These are phyloP conservation scores for Pleurotus ostreatus DNA, from an alignment of 768 basidiomycete species.

Conservation along the genomic window DNA sequence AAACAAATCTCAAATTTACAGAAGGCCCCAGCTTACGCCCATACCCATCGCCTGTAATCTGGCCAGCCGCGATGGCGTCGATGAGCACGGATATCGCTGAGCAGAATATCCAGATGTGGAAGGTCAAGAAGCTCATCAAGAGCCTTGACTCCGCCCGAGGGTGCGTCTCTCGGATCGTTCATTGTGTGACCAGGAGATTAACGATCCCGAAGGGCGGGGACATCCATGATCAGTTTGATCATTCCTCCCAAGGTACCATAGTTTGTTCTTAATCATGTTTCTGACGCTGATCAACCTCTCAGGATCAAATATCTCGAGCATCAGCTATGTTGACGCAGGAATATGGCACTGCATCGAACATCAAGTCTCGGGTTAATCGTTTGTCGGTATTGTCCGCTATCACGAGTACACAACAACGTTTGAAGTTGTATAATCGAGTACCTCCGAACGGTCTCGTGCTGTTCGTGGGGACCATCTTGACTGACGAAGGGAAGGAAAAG, in stretches of 20 bases:
- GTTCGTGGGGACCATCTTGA: conserved; percentile 96
- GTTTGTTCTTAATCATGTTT: conserved; percentile 6
- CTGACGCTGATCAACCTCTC: not conserved
- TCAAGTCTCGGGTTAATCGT: conserved; percentile 98
- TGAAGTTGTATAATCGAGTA: conserved; percentile 95
- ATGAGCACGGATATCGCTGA: conserved; percentile 87
- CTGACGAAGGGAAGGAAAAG: conserved; percentile 99
- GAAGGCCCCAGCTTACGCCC: conserved; percentile 21
- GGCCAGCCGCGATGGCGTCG: conserved; percentile 30
- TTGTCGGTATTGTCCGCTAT: conserved; percentile 97
- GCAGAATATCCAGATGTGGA: conserved; percentile 97
- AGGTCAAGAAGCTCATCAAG: conserved; percentile 99
- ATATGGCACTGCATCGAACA: conserved; percentile 98
- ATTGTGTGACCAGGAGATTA: conserved; percentile 7
- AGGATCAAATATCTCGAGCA: conserved; percentile 94
- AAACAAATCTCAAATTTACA: not conserved
- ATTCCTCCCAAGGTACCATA: conserved; percentile 82
- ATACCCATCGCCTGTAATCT: not conserved
- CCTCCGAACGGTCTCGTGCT: conserved; percentile 96
- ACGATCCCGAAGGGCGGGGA: conserved; percentile 74
- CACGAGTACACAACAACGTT: conserved; percentile 94
- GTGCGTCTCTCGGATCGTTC: conserved; percentile 34
- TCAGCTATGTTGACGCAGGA: conserved; percentile 97
- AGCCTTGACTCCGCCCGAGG: conserved; percentile 93
- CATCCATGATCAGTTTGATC: conserved; percentile 98